Evolutionary conservation across 768 basidiomycete genomes (phyloP).

Genomic region (Trametes cingulata): DNA sequence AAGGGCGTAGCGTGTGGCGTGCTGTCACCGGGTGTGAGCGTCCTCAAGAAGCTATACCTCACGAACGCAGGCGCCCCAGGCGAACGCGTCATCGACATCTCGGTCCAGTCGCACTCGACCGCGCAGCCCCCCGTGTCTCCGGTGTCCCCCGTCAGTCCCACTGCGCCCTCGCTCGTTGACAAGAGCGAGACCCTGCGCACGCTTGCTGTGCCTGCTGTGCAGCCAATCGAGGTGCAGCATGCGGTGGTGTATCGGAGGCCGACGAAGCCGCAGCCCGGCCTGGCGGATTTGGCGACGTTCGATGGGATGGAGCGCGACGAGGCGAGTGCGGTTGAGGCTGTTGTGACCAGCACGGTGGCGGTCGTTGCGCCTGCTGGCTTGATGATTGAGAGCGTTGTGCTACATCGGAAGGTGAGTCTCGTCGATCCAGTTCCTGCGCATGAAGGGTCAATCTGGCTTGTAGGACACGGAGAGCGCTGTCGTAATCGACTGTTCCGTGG

Average conservation of each 20-base stretch:
- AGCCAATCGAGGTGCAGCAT: constrained; percentile 57
- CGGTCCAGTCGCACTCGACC: constrained; percentile 60
- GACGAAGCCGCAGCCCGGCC: constrained; percentile 41
- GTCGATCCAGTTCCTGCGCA: not conserved
- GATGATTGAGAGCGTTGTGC: constrained; percentile 48
- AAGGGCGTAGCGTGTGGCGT: constrained; percentile 70
- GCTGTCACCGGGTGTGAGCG: constrained; percentile 57
- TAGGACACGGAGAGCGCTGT: constrained; percentile 48
- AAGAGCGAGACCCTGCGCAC: constrained; percentile 67
- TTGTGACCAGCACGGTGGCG: constrained; percentile 3
- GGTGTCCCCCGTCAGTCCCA: constrained; percentile 22
- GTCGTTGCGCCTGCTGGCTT: constrained; percentile 36
- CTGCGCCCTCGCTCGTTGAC: constrained; percentile 33
- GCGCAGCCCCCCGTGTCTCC: constrained; percentile 16
- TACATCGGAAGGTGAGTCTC: constrained; percentile 49
- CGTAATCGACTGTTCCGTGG: constrained; percentile 55
- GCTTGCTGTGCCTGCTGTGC: constrained; percentile 63
- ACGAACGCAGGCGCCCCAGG: constrained; percentile 62
- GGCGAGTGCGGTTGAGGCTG: constrained; percentile 46
- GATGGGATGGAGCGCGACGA: constrained; percentile 56
- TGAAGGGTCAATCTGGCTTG: not conserved
- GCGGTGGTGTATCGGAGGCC: constrained; percentile 55
- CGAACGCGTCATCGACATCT: constrained; percentile 78
- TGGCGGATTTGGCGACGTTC: constrained; percentile 56
- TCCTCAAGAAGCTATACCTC: constrained; percentile 64